Conservation (phyloP, 202 grass and related monocot genomes). For the Zoysia matrella region DNA sequence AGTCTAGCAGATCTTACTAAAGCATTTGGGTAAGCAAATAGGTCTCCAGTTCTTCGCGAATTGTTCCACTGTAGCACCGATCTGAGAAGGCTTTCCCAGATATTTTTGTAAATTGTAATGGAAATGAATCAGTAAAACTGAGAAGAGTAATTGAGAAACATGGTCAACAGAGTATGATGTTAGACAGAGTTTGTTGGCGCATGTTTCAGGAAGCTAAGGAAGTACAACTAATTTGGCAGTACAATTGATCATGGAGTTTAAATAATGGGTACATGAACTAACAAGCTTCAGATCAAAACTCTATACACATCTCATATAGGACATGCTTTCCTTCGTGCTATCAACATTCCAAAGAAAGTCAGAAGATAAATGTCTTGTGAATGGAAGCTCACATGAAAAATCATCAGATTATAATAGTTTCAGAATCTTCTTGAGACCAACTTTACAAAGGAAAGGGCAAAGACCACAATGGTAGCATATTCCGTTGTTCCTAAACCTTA, state of each 20-base stretch:
- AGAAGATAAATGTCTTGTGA: conserved; percentile 22
- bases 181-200: neutral
- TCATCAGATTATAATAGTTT: conserved; percentile 38
- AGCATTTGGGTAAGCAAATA: conserved; percentile 35
- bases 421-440: conserved; percentile 45
- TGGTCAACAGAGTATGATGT: conserved; percentile 10
- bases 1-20: conserved; percentile 26
- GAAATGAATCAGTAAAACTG: neutral
- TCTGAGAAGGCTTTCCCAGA: neutral
- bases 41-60: neutral
- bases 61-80: conserved; percentile 16
- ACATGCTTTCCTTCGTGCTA: conserved; percentile 44
- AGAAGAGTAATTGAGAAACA: neutral
- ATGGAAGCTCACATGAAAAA: conserved; percentile 43
- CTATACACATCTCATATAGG: conserved; percentile 10
- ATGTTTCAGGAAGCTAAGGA: conserved; percentile 5
- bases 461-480: conserved; percentile 50
- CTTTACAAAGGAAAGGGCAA: conserved; percentile 37
- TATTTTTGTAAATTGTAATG: neutral
- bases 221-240: conserved; percentile 23
- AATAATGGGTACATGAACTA: conserved; percentile 12
- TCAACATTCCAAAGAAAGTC: conserved; percentile 36
- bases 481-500: conserved; percentile 32
- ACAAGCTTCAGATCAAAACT: conserved; percentile 27
- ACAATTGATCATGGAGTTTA: conserved; percentile 36